A percentile compares a stretch with the other conserved stretches of the same genome.
Evolutionary conservation across 148 eudicot species (phyloP).

Genomic region (Heliamphora exappendiculata): DNA sequence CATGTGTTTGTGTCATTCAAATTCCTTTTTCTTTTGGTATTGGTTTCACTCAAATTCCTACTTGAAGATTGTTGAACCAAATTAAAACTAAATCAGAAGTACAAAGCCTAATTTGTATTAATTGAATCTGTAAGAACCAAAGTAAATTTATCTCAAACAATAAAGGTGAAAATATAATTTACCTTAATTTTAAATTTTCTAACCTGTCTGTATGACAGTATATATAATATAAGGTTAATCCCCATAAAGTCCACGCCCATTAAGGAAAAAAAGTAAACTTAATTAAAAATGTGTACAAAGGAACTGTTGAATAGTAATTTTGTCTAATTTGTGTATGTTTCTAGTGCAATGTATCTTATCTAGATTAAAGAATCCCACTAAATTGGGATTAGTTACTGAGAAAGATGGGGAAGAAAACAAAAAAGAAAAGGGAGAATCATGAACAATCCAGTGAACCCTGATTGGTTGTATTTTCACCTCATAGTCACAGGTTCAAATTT

Average conservation of each 20-base stretch:
- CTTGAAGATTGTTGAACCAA: not conserved
- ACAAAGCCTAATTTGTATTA: not conserved
- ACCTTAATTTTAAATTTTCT: no score
- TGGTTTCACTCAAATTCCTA: not conserved
- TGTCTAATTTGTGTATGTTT: not conserved
- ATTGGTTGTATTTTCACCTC: no score
- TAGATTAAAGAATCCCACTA: not conserved
- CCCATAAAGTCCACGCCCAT: not conserved
- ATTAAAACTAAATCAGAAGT: not conserved
- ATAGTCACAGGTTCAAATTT: no score
- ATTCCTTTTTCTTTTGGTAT: no score
- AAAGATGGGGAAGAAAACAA: not conserved
- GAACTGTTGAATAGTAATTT: not conserved
- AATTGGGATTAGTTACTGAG: not conserved
- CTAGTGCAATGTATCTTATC: not conserved
- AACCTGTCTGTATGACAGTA: not conserved
- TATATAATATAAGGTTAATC: not conserved
- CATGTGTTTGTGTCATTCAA: not conserved
- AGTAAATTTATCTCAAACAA: no score
- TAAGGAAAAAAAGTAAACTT: not conserved
- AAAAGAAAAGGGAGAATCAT: no score
- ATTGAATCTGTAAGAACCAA: no score
- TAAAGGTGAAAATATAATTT: no score
- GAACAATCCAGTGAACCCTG: not conserved
- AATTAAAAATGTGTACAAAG: not conserved